Base-by-base conservation (phyloP, 1,284 basidiomycete species). In the Cryptococcus sp. region DNA sequence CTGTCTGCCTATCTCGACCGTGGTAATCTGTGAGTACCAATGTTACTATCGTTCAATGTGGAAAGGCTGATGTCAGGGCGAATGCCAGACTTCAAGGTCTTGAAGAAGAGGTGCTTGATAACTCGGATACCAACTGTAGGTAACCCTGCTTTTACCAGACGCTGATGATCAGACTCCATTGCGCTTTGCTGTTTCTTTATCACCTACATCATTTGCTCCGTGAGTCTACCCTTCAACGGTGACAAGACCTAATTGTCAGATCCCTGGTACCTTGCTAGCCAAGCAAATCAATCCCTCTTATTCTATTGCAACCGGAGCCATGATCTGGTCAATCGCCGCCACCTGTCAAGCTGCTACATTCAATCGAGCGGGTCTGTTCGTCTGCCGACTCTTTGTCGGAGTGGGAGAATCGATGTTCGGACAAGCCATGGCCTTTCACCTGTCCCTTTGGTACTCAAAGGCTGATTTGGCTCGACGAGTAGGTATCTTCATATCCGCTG, bases 401-500 rank as follows among this genome's bases (percentile, higher is more conserved):
- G 37, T 76, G 7, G 75, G 75, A 5, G 72, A 75, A 46, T 61
- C 69, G 3, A 54, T 64, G 48, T 73, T 73, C 43, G 72, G 73
- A 19, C 73, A 74, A 54, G 65, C 70, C 1, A 70, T 75, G 62
- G 73, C 70, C 0, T 57, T 69, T 32, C 65, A 66, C 52, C 50
- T 67, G 10, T 67, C 53, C 32, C 60, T 57, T 55, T 77, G 70
- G 69, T 78, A 78, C 66, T 73, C 64, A 32, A 75, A 75, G 58
- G 41, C 48, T 1, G 77, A 79, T 49, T 59, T 78, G 14, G 72
- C 76, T 19, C 74, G 75, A 50, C 71, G 78, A 3, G 64, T 77
- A 48, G 73, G 73, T 32, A 50, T 78, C 2, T 78, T 77, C 71
- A 78, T 78, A 56, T 68, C 67, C 0, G 77, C 75, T 7, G 76